Conservation (phyloP, 139 green algal species). For the Tetradesmus lagerheimii region DNA sequence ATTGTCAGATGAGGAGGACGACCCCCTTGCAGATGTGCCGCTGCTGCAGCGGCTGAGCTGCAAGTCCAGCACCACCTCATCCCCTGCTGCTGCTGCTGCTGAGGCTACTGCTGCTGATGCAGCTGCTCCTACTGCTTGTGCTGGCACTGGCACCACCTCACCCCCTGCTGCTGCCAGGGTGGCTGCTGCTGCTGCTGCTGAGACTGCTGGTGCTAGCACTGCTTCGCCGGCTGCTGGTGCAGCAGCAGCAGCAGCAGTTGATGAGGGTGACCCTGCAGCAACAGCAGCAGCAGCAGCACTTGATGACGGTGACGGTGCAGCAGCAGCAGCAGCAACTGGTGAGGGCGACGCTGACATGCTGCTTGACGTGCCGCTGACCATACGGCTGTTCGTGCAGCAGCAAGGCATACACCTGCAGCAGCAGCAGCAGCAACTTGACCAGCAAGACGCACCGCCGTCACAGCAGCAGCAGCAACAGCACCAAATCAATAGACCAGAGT, state of each 20-base stretch:
- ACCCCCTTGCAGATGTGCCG: neutral
- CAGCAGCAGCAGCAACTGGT: neutral
- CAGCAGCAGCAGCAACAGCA: constrained; percentile 7
- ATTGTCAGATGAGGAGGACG: neutral
- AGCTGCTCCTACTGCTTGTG: neutral
- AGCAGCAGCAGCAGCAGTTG: neutral
- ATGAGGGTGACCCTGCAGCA: no score
- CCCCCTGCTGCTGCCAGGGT: neutral
- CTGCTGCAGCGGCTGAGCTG: neutral
- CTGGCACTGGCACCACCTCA: no score
- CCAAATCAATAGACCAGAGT: no score
- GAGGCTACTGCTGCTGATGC: neutral
- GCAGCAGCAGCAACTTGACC: neutral
- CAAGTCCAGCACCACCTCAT: neutral
- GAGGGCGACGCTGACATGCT: neutral
- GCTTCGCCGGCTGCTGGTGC: neutral
- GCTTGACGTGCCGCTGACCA: constrained; percentile 3
- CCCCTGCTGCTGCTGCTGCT: neutral
- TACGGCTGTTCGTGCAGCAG: constrained; percentile 12
- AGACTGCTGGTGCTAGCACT: neutral
- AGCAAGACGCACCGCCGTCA: neutral
- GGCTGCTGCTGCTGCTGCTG: neutral
- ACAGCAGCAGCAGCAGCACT: neutral
- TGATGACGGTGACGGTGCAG: neutral
- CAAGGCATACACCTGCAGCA: constrained; percentile 3